These are phyloP conservation scores for Wickerhamiella qilinensis DNA, from an alignment of 805 yeast species.

Conservation along the genomic window DNA sequence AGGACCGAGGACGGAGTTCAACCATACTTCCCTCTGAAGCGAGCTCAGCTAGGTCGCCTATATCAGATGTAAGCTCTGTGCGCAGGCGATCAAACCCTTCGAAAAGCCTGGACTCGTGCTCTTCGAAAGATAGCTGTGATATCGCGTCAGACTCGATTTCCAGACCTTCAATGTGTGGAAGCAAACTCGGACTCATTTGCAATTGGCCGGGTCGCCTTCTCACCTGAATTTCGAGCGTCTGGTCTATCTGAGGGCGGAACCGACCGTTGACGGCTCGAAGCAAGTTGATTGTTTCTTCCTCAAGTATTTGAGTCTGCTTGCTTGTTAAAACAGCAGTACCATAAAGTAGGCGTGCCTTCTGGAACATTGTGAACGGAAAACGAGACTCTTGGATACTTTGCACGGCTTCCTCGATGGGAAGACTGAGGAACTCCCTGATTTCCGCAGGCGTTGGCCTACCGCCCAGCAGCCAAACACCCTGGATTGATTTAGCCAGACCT, in stretches of 20 bases:
- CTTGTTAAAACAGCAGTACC: background rate
- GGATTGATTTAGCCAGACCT: too few relatives aligned
- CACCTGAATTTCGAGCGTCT: too few relatives aligned
- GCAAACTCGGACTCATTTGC: too few relatives aligned
- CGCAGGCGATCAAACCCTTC: background rate
- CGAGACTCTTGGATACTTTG: too few relatives aligned
- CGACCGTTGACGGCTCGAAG: background rate
- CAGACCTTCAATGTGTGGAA: too few relatives aligned
- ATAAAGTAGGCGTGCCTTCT: background rate
- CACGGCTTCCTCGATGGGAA: too few relatives aligned
- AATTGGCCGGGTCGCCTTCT: too few relatives aligned
- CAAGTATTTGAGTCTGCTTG: background rate
- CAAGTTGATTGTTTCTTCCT: background rate
- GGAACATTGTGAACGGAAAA: background rate
- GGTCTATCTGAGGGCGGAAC: background rate
- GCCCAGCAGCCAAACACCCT: too few relatives aligned
- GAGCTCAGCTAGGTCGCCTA: background rate
- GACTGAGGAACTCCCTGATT: too few relatives aligned
- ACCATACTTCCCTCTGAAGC: background rate
- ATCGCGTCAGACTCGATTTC: background rate
- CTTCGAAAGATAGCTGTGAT: background rate
- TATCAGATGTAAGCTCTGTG: background rate
- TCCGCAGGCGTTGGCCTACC: too few relatives aligned
- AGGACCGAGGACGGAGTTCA: too few relatives aligned
- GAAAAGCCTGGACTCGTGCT: background rate